A percentile compares a stretch with the other conserved stretches of the same genome.
Conservation (phyloP, 2,329 filamentous ascomycete species). For the Nigrospora sphaerica region DNA sequence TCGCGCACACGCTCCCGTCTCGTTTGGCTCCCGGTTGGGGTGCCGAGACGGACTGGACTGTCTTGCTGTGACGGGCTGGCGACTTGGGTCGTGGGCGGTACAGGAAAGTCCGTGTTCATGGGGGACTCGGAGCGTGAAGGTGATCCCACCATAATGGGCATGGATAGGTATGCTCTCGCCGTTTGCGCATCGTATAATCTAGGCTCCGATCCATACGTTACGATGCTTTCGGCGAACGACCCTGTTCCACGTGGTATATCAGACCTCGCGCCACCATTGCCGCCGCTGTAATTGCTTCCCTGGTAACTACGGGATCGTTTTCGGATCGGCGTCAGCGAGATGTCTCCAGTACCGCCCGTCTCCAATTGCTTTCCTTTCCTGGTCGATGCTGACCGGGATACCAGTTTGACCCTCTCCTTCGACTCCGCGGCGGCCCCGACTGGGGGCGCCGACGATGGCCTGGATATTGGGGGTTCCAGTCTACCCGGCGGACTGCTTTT, state of each 20-base stretch:
- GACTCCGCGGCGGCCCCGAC: too few relatives aligned
- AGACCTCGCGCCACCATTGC: not conserved
- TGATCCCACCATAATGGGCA: conserved; percentile 18
- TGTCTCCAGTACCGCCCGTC: too few relatives aligned
- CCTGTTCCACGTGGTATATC: conserved; percentile 6
- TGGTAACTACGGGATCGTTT: not conserved
- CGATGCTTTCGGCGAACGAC: conserved; percentile 25
- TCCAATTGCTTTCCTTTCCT: too few relatives aligned
- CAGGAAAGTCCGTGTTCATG: not conserved
- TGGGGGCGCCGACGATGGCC: too few relatives aligned
- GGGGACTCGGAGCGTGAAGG: conserved; percentile 3
- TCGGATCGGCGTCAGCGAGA: not conserved
- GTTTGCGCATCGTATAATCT: conserved; percentile 24
- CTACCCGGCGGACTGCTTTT: too few relatives aligned
- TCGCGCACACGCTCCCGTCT: conserved; percentile 14
- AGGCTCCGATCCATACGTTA: conserved; percentile 23
- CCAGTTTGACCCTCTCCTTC: too few relatives aligned
- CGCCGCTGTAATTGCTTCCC: not conserved
- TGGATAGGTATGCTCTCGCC: conserved; percentile 18
- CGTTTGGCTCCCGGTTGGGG: conserved; percentile 3
- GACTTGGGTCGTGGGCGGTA: not conserved
- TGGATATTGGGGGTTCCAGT: too few relatives aligned
- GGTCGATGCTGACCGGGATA: too few relatives aligned
- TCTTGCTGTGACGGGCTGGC: conserved; percentile 7
- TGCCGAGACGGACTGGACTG: conserved; percentile 1